Evolutionary conservation across 768 basidiomycete genomes (phyloP).

Genomic region (Lentinula guzmanii): DNA sequence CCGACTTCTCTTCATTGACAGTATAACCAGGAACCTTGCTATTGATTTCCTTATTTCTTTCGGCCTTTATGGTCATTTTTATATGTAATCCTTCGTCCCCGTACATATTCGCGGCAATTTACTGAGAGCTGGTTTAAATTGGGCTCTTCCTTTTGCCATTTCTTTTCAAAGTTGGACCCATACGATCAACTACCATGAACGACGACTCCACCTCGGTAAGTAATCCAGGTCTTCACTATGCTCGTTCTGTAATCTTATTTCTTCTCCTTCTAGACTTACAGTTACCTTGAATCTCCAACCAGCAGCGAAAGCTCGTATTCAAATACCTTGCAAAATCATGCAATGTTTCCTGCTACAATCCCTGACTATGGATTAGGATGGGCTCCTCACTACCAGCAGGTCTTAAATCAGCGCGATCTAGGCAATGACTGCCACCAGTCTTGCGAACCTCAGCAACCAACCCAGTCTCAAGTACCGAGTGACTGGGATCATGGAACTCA

Average conservation of each 20-base stretch:
- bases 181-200: neutral
- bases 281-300: neutral
- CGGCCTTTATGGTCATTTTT: neutral
- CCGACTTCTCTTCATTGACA: slow-evolving; percentile 4
- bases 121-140: neutral
- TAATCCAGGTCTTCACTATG: neutral
- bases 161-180: neutral
- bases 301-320: neutral
- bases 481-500: slow-evolving; percentile 21
- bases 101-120: neutral
- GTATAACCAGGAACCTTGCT: neutral
- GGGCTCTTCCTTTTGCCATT: neutral
- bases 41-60: neutral
- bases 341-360: neutral
- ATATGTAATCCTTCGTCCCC: neutral
- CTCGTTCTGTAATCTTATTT: neutral
- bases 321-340: neutral
- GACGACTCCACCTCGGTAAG: neutral
- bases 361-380: neutral
- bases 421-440: neutral
- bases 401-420: neutral
- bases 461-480: neutral
- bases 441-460: neutral
- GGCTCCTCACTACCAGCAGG: neutral
- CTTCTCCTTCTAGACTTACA: neutral